These are phyloP conservation scores for Cucumis melo DNA, from an alignment of 306 rosid genomes.

Conservation along the genomic window DNA sequence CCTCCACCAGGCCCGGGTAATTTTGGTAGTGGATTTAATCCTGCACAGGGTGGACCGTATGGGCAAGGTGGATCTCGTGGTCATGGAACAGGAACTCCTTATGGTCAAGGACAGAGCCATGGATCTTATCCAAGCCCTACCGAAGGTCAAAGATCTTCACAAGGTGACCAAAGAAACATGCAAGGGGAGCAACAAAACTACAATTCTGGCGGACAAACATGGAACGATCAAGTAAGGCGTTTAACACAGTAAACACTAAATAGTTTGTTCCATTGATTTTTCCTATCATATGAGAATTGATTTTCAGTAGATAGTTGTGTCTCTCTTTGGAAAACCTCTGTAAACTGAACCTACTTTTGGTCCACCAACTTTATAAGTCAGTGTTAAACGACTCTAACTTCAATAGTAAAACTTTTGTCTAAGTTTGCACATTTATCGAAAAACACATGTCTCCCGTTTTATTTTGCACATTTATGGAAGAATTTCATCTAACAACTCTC, in stretches of 20 bases:
- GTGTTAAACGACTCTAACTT: too few relatives aligned
- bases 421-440: too few relatives aligned
- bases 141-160: slow-evolving; percentile 16
- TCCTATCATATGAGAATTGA: not conserved
- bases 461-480: too few relatives aligned
- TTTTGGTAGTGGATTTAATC: slow-evolving; percentile 12
- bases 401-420: too few relatives aligned
- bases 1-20: slow-evolving; percentile 40
- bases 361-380: too few relatives aligned
- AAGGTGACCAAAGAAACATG: slow-evolving; percentile 12
- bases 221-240: slow-evolving; percentile 18
- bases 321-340: not conserved
- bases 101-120: slow-evolving; percentile 17
- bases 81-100: slow-evolving; percentile 15
- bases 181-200: slow-evolving; percentile 23
- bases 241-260: not conserved
- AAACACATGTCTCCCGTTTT: too few relatives aligned
- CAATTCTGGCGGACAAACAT: slow-evolving; percentile 18
- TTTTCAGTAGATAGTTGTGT: not conserved
- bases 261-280: not conserved
- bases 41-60: slow-evolving; percentile 17
- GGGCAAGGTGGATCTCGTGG: slow-evolving; percentile 19
- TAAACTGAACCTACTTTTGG: too few relatives aligned
- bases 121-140: slow-evolving; percentile 10
- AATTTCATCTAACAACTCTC: too few relatives aligned